These are phyloP conservation scores for Cubamyces lactineus DNA, from an alignment of 768 basidiomycete genomes.

Conservation along the genomic window DNA sequence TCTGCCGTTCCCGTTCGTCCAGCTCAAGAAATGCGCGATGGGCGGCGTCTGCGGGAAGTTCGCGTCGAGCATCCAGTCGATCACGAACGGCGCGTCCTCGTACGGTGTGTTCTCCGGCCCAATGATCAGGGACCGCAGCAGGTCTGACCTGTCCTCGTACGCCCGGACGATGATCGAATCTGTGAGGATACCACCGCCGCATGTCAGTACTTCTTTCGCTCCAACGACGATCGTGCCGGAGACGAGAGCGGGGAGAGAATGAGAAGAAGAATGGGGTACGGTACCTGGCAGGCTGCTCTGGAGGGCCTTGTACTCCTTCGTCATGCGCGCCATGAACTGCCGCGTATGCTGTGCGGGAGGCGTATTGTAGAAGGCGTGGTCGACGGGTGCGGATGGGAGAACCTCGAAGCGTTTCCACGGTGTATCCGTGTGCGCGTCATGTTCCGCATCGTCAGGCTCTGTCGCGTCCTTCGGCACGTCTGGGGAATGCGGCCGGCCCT, in stretches of 20 bases:
- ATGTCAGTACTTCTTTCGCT: background rate
- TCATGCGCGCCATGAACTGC: slow-evolving; percentile 72
- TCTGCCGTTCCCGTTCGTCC: slow-evolving; percentile 94
- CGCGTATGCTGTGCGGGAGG: slow-evolving; percentile 67
- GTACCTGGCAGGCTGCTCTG: slow-evolving; percentile 81
- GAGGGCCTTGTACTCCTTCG: slow-evolving; percentile 83
- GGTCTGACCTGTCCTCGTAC: slow-evolving; percentile 88
- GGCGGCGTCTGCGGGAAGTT: slow-evolving; percentile 86
- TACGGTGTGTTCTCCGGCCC: slow-evolving; percentile 96
- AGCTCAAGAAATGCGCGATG: slow-evolving; percentile 86
- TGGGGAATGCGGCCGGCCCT: slow-evolving; percentile 22
- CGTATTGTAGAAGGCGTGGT: slow-evolving; percentile 79
- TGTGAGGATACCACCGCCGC: slow-evolving; percentile 32
- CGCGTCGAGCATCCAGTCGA: slow-evolving; percentile 89
- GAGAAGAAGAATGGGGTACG: slow-evolving; percentile 20
- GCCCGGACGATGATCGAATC: slow-evolving; percentile 89
- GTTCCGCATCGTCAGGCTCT: slow-evolving; percentile 29
- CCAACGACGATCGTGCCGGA: background rate
- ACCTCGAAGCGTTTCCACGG: slow-evolving; percentile 88
- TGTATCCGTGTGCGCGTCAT: slow-evolving; percentile 38
- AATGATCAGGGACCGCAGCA: slow-evolving; percentile 86
- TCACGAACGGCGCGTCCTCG: slow-evolving; percentile 91
- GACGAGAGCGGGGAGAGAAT: background rate
- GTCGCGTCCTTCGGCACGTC: slow-evolving; percentile 38
- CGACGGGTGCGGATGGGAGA: slow-evolving; percentile 70